Evolutionary conservation across 2,329 filamentous ascomycete species (phyloP), one percentile per base, ranked within the genome.

Genomic region (Epichloe festucae): DNA sequence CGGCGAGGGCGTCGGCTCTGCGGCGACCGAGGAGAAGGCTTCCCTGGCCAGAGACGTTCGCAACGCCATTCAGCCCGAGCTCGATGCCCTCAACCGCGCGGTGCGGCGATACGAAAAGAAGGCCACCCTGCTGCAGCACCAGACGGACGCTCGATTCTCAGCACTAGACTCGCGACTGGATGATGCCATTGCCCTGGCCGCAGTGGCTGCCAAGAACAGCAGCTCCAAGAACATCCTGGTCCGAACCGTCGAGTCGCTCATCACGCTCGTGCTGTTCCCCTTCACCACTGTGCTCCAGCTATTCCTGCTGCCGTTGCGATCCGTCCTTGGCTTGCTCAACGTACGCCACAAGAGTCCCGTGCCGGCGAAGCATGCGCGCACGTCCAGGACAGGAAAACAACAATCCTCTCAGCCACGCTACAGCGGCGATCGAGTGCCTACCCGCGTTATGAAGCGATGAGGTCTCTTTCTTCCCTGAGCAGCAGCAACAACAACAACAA

Each of bases 101-200:
- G 85, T 97, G 44, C 79, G 91, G 19, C 82, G 89, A 38, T 95
- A 95, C 60, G 91, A 97, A 70, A 96, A 95, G 70, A 87, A 89
- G 60, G 82, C 85, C 4, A 84, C 84, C 0, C 73, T 90, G 7
- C 77, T 89, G 31, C 78, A 86, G 10, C 76, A 85, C 51, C 84
- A 91, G 61, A 87, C 83, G 3, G 89, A 95, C 57, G 78, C 82
- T 8, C 79, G 85, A 23, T 78, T 96, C 53, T 77, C 80, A 41
- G 77, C 81, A 19, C 72, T 95, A 4, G 86, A 95, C 56, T 72
- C 74, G 0, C 77, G 85, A 38, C 67, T 94, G 14, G 80, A 83
- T 55, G 89, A 95, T 60, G 84, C 88, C 4, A 76, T 95, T 45
- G 79, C 86, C 1, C 72, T 96, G n/a, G 87, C 88, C 3, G 85